Evolutionary conservation across 768 basidiomycete genomes (phyloP), one percentile per base, ranked within the genome.

Genomic region (Suillus plorans): DNA sequence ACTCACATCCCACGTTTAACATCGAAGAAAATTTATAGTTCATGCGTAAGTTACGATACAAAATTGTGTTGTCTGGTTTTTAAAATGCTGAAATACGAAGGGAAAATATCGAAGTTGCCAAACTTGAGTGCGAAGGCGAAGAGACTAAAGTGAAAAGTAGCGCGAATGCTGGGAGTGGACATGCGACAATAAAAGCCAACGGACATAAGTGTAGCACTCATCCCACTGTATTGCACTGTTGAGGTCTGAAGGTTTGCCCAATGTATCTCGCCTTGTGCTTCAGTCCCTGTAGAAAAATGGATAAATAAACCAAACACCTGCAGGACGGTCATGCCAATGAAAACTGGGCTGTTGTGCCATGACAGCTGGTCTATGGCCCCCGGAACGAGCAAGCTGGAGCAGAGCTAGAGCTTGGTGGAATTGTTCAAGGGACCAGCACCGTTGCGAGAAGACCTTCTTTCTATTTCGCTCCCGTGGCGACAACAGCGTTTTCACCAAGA

Each of bases 401-500:
- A 56, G 41, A 39, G 37, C 58, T 55, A 45, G 37, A 22, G 28
- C 67, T 61, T 66, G 34, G 58, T 22, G 36, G 31, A 47, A 50
- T 8, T 50, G 44, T 69, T 58, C 37, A 28, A 61, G 52, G 64
- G 52, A 59, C 31, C 53, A 50, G 22, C 25, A 62, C 61, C 69
- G 57, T 39, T 64, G 67, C 41, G 39, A 16, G 22, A 53, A 45
- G 58, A 53, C 28, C 20, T 47, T 31, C 25, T 47, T 62, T 67
- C 74, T 76, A 76, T 71, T 72, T 73, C 28, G 74, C 81, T 59
- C 80, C 79, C 61, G 86, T 80, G 58, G 83, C 79, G 64, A 89
- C 80, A 50, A 84, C 79, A 56, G 85, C 80, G 69, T 84, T 87
- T 73, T 91, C 89, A 67, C 82, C 83, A 68, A 87, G 85, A 20